phyloP scores from a whole-genome alignment of 2,329 filamentous ascomycete genomes.

The Venturiaceae sp. region DNA sequence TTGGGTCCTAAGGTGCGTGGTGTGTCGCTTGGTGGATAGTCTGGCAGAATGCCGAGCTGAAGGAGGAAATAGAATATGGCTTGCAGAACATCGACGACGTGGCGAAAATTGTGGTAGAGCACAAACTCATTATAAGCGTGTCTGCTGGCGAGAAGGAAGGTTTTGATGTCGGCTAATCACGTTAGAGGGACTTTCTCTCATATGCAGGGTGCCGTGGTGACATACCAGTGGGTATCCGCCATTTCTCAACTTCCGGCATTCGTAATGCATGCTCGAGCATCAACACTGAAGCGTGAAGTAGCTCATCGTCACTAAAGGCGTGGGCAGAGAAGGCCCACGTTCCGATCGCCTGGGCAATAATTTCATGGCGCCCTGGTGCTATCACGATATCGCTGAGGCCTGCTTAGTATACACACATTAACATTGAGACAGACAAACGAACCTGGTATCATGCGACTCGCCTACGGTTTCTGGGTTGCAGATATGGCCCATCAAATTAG shows the following conservation, averaged over 20 bases:
- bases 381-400: conserved; percentile 53
- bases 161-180: conserved; percentile 63
- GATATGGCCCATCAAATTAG: conserved; percentile 79
- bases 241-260: conserved; percentile 71
- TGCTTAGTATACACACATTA: conserved; percentile 11
- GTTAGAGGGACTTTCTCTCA: conserved; percentile 28
- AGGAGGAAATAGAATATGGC: conserved; percentile 87
- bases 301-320: conserved; percentile 79
- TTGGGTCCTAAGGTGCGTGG: conserved; percentile 26
- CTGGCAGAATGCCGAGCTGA: conserved; percentile 64
- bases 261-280: conserved; percentile 86
- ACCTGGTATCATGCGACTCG: conserved; percentile 54
- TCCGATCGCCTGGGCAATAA: conserved; percentile 61
- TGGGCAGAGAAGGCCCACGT: conserved; percentile 87
- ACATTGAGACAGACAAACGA: conserved; percentile 18
- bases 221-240: conserved; percentile 69
- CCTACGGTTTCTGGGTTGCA: conserved; percentile 58
- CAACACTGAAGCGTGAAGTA: conserved; percentile 71
- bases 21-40: conserved; percentile 42
- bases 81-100: conserved; percentile 92
- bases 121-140: conserved; percentile 95
- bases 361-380: conserved; percentile 51
- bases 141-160: conserved; percentile 79
- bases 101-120: conserved; percentile 95
- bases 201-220: conserved; percentile 13